Evolutionary conservation across 2,329 filamentous ascomycete genomes (phyloP).

Genomic region (Aureobasidium sp.): DNA sequence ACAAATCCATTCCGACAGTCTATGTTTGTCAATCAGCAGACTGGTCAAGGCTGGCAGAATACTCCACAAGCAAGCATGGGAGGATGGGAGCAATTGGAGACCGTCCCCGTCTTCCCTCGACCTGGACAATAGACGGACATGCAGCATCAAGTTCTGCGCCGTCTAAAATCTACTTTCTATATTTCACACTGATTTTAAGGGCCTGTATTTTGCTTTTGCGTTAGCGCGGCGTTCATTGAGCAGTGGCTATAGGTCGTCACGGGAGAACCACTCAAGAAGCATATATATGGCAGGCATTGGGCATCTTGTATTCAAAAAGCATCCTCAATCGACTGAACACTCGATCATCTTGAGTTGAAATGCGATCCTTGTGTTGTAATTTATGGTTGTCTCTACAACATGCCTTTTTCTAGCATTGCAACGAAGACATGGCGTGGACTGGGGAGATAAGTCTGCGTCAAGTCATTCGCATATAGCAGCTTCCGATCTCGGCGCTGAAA

Average conservation of each 20-base stretch:
- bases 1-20: slow-evolving; percentile 95
- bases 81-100: slow-evolving; percentile 67
- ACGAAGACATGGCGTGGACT: not conserved
- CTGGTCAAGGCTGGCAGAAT: slow-evolving; percentile 82
- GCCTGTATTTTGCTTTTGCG: not conserved
- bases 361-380: not conserved
- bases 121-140: slow-evolving; percentile 45
- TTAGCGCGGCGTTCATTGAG: slow-evolving; percentile 15
- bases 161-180: not conserved
- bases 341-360: not conserved
- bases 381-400: not conserved
- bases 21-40: slow-evolving; percentile 80
- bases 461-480: not conserved
- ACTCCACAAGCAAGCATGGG: slow-evolving; percentile 70
- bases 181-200: not conserved
- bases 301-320: not conserved
- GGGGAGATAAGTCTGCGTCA: not conserved
- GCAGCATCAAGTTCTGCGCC: not conserved
- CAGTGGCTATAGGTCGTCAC: not conserved
- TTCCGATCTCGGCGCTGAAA: slow-evolving; percentile 2
- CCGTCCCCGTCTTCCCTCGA: slow-evolving; percentile 78
- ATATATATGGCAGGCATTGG: not conserved
- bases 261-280: not conserved
- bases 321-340: not conserved
- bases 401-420: not conserved